Evolutionary conservation across 2,329 filamentous ascomycete species (phyloP).

Genomic region (Fusarium sp.): DNA sequence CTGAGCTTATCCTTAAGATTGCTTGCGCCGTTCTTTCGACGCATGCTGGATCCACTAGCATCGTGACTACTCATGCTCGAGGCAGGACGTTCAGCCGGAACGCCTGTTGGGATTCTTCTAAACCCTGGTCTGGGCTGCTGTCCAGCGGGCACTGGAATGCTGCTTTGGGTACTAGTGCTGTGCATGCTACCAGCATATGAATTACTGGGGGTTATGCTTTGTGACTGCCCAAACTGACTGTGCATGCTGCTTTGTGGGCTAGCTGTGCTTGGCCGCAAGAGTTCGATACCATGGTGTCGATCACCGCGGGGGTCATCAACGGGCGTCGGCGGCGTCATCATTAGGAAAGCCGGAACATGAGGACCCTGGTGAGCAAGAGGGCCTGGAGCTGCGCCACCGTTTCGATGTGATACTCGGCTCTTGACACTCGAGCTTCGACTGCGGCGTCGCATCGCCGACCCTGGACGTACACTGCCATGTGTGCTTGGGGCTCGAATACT

Average conservation of each 20-base stretch:
- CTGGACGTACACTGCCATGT: slow-evolving; percentile 59
- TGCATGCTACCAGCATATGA: slow-evolving; percentile 20
- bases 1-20: slow-evolving; percentile 52
- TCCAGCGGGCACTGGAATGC: slow-evolving; percentile 21
- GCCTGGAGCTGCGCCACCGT: slow-evolving; percentile 44
- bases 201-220: slow-evolving; percentile 23
- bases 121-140: slow-evolving; percentile 39
- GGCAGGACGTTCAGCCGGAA: slow-evolving; percentile 42
- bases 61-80: slow-evolving; percentile 49
- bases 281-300: slow-evolving; percentile 45
- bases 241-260: slow-evolving; percentile 44
- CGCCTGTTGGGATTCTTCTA: slow-evolving; percentile 38
- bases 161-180: slow-evolving; percentile 34
- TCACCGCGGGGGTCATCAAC: slow-evolving; percentile 43
- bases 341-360: slow-evolving; percentile 55
- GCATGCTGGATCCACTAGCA: slow-evolving; percentile 35
- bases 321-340: slow-evolving; percentile 62
- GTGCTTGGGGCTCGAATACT: slow-evolving; percentile 61
- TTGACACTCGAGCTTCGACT: slow-evolving; percentile 67
- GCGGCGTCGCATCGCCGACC: slow-evolving; percentile 53
- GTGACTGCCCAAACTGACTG: slow-evolving; percentile 17
- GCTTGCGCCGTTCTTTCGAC: slow-evolving; percentile 46
- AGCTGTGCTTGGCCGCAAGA: slow-evolving; percentile 50
- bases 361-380: slow-evolving; percentile 38
- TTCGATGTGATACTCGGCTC: slow-evolving; percentile 57